Evolutionary conservation across 2,329 filamentous ascomycete genomes (phyloP), one percentile per base, ranked within the genome.

Genomic region (Alternaria angustiovoidea): DNA sequence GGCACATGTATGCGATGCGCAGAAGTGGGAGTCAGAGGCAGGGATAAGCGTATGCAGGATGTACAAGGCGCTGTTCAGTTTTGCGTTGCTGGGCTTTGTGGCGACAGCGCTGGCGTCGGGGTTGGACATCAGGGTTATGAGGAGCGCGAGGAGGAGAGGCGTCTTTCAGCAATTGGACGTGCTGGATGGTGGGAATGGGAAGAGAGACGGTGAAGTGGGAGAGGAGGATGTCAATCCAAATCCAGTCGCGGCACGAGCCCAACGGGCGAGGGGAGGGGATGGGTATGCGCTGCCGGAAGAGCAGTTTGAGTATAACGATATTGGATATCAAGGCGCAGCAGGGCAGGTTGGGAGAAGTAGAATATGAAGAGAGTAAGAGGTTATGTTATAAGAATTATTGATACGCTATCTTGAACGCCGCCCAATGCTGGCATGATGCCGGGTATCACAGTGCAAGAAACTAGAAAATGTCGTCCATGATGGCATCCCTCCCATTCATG

Each of bases 61-160:
- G 57, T 89, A 88, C 81, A 88, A 88, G 74, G 82, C 84, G 11
- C 76, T 88, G n/a, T 88, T 87, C 74, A 77, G 82, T 32, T 88
- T 88, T 71, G 80, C 81, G 5, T 67, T 86, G 28, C 62, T 84
- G 30, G 85, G 83, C 20, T 62, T 81, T 71, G 67, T 82, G 2
- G 78, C 82, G 3, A 83, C 84, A 34, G 71, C 85, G 54, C 74
- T 80, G 11, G 80, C 83, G 7, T 70, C 86, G 38, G 68, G 75
- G 8, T 77, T 88, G 43, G 86, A 88, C 70, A 67, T 85, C 34
- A 75, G 80, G 61, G 84, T 85, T 22, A 79, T 66, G 42, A 57
- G 64, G 26, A 54, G 57, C 9, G 76, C 82, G 57, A 82, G 74
- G 16, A 74, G 75, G 28, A 74, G 82, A 16, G 85, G 85, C 8